Evolutionary conservation across 768 basidiomycete species (phyloP), one percentile per base, ranked within the genome.

Genomic region (Psilocybe subaeruginosa): DNA sequence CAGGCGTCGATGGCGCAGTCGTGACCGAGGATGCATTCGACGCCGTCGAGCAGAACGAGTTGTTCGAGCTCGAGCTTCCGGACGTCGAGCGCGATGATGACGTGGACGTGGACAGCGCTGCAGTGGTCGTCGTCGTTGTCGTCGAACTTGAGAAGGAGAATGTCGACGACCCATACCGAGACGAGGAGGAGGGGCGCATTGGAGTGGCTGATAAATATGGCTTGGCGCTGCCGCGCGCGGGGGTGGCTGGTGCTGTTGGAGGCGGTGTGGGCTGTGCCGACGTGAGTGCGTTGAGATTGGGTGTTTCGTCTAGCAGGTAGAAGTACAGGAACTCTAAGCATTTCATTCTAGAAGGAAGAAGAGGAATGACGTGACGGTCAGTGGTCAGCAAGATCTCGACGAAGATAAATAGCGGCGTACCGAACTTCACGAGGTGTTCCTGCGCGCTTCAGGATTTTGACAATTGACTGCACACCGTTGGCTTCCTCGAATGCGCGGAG

Each of bases 281-380:
- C 37, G 54, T 57, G 17, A 64, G 48, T 8, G 52, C 17, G n/a
- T 37, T 19, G 4, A 61, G 37, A 5, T 60, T 50, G 0, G 70
- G 69, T 0, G 84, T 85, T 70, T 97, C 95, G 61, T 96, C 95
- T 48, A 97, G 80, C 6, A 98, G 81, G 72, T 98, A 98, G 73
- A 96, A 97, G 73, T 97, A 97, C 14, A 98, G 76, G 68, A 97
- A 95, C 71, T 97, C 96, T 16, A 98, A 80, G 63, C 94, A 97
- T 77, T 97, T 97, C 91, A 97, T 97, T 67, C 95, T 97, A 41
- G 27, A 6, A 16, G 23, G 23, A 23, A 23, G 23, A 41, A 35
- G 49, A 27, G n/a, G 50, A 39, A 47, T 57, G 43, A 62, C 46
- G 23, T 23, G 23, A 23, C 23, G 23, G 23, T 23, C 23, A 23